A percentile compares a stretch with the other conserved stretches of the same genome.
These are phyloP conservation scores for Tetradesmus obliquus DNA, from an alignment of 139 green algal species.

Conservation along the genomic window DNA sequence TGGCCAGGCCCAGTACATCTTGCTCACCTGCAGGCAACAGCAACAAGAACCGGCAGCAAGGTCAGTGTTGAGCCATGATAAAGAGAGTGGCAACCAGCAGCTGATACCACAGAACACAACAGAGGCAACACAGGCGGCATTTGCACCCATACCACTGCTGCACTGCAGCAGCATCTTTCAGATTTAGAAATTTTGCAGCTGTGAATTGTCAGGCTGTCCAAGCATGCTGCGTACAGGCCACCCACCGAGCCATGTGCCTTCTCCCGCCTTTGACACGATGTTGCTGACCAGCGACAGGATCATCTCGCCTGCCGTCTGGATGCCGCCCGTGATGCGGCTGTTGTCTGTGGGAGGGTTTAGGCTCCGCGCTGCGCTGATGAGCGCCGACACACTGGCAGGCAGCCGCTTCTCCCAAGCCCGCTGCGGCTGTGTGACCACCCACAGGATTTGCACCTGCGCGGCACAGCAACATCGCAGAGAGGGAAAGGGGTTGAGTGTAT, in stretches of 20 bases:
- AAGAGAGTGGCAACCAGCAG: too few species aligned
- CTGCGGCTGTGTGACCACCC: constrained; percentile 45
- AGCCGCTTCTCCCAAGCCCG: constrained; percentile 39
- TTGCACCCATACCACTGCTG: too few species aligned
- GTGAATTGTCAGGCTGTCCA: too few species aligned
- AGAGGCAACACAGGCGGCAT: too few species aligned
- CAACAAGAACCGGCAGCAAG: background rate
- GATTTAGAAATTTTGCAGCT: too few species aligned
- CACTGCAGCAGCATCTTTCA: too few species aligned
- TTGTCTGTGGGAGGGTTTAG: background rate
- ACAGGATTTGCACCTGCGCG: constrained; percentile 48
- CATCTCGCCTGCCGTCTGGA: background rate
- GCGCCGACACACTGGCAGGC: background rate
- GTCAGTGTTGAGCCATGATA: too few species aligned
- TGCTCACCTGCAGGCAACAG: background rate
- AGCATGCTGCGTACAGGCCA: background rate
- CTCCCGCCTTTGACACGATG: background rate
- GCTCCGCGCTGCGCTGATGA: background rate
- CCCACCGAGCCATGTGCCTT: background rate
- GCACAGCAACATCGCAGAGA: background rate
- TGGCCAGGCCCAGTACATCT: background rate
- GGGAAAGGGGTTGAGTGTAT: background rate
- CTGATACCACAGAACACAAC: too few species aligned
- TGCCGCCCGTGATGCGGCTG: background rate
- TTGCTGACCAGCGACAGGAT: background rate